Percentiles rank a stretch among this genome's conserved stretches.
Conservation (phyloP, 2,329 filamentous ascomycete species). For the Trichoderma lentiforme region DNA sequence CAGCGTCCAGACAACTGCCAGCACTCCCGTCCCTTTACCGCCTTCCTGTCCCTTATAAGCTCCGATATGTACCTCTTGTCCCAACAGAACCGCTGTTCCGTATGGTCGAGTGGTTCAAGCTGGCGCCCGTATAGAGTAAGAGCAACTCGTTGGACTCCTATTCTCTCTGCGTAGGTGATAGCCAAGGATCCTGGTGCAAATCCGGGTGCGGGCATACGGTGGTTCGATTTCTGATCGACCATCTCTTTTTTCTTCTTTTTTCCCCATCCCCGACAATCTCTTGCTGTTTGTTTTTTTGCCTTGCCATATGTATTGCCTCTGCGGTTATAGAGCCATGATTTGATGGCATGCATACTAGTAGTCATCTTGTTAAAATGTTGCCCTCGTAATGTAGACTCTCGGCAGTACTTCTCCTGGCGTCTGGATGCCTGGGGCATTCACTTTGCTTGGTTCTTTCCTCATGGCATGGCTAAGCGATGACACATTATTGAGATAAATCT, state of each 20-base stretch:
- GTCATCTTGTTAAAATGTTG: not conserved
- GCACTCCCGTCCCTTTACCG: not conserved
- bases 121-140: constrained; percentile 7
- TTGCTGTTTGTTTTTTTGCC: not conserved
- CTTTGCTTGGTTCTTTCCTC: not conserved
- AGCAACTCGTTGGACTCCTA: constrained; percentile 31
- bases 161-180: constrained; percentile 27
- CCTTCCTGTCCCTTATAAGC: not conserved
- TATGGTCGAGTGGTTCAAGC: constrained; percentile 3
- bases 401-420: not conserved
- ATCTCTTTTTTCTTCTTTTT: constrained; percentile 3
- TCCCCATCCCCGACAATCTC: not conserved
- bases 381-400: not conserved
- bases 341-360: not conserved
- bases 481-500: not conserved
- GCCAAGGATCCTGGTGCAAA: constrained; percentile 39
- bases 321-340: not conserved
- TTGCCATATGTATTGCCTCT: not conserved
- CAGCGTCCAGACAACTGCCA: not conserved
- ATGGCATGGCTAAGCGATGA: not conserved
- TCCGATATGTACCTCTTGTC: not conserved
- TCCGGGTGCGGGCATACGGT: constrained; percentile 31
- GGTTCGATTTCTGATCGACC: not conserved
- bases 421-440: not conserved
- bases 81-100: not conserved